Evolutionary conservation across 257 asterid species (phyloP).

Genomic region (Solanum medicagineum): DNA sequence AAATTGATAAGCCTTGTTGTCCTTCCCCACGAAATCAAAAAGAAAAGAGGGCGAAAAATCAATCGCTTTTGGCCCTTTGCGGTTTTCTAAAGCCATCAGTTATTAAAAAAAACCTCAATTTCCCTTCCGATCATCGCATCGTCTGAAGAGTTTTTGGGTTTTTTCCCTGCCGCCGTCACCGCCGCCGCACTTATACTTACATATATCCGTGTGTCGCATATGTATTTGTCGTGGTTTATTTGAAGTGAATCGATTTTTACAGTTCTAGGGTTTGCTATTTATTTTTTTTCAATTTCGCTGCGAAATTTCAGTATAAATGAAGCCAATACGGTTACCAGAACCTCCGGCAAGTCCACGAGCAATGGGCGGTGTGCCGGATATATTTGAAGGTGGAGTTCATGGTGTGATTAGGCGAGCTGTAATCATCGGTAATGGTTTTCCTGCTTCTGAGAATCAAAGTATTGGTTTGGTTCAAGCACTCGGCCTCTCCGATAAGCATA

Average conservation of each 20-base stretch:
- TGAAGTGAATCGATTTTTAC: neutral
- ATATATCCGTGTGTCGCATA: neutral
- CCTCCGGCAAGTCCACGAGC: conserved; percentile 77
- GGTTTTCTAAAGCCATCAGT: neutral
- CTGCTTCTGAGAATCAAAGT: conserved; percentile 89
- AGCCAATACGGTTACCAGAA: conserved; percentile 89
- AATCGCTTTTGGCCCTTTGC: neutral
- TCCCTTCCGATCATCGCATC: neutral
- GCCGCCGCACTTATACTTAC: neutral
- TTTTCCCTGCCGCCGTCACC: neutral
- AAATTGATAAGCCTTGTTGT: neutral
- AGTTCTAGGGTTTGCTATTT: neutral
- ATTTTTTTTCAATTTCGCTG: neutral
- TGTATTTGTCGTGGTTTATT: neutral
- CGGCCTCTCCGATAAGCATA: conserved; percentile 66
- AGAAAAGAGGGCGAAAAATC: neutral
- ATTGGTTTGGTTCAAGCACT: conserved; percentile 84
- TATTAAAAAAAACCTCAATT: neutral
- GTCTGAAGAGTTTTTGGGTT: neutral
- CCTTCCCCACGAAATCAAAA: neutral
- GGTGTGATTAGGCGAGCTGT: conserved; percentile 84
- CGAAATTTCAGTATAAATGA: conserved; percentile 25
- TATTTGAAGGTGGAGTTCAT: conserved; percentile 73
- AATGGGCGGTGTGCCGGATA: conserved; percentile 62
- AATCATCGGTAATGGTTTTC: conserved; percentile 80